Percentiles rank a stretch among this genome's conserved stretches.
phyloP scores from a whole-genome alignment of 306 rosid species.

The Morella rubra region DNA sequence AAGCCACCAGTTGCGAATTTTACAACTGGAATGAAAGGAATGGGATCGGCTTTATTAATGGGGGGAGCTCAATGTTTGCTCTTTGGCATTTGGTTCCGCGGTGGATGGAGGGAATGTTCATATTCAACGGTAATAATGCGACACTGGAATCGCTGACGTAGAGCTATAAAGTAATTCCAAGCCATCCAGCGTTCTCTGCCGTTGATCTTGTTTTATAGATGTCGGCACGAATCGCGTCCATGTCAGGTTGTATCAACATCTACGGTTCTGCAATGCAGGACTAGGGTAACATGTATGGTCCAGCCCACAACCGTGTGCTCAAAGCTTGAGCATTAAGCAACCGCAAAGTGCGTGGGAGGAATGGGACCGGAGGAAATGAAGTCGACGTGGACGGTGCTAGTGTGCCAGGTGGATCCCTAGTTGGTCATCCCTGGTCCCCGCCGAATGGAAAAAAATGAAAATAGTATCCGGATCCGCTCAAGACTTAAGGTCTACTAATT shows the following conservation, averaged over 20 bases:
- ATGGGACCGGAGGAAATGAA: not conserved
- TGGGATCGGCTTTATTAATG: conserved; percentile 19
- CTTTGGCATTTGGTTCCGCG: not conserved
- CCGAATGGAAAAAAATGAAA: no score
- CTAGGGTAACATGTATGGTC: not conserved
- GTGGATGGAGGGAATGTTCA: not conserved
- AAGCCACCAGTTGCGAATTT: not conserved
- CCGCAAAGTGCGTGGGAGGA: not conserved
- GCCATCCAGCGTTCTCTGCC: not conserved
- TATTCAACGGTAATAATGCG: not conserved
- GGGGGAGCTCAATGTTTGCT: not conserved
- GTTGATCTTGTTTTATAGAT: not conserved
- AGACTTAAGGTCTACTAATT: no score
- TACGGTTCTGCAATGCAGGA: not conserved
- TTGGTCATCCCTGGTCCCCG: no score
- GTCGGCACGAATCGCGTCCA: not conserved
- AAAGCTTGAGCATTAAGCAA: not conserved
- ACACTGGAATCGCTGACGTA: not conserved
- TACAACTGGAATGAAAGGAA: not conserved
- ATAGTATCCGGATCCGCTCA: no score
- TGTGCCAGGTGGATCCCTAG: no score
- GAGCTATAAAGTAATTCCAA: not conserved
- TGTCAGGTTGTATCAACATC: not conserved
- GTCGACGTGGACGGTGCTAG: not conserved
- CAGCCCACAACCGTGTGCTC: not conserved